Evolutionary conservation across 345 rosid genomes (phyloP).

Genomic region (Hypericum androsaemum): DNA sequence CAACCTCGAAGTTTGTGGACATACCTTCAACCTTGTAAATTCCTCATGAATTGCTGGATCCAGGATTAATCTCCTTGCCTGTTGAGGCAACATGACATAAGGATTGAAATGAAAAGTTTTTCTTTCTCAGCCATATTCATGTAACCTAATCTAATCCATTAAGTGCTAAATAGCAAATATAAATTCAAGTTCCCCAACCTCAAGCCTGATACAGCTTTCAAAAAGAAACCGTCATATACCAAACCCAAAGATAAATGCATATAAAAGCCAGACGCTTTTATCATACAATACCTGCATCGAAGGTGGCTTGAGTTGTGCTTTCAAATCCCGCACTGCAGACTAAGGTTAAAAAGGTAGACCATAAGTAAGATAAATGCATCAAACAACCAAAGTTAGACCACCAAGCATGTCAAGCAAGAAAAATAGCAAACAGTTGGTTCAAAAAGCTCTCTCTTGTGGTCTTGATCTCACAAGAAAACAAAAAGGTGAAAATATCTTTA

Average conservation of each 20-base stretch:
- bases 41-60: constrained; percentile 99
- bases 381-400: neutral
- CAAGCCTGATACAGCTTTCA: too few relatives aligned
- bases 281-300: constrained; percentile 73
- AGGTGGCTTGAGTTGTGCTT: constrained; percentile 90
- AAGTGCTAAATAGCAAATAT: too few relatives aligned
- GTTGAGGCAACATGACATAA: constrained; percentile 13
- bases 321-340: constrained; percentile 92
- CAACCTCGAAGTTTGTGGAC: constrained; percentile 14
- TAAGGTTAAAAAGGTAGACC: constrained; percentile 21
- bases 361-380: constrained; percentile 6
- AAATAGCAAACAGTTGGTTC: too few relatives aligned
- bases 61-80: constrained; percentile 86
- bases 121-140: too few relatives aligned
- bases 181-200: too few relatives aligned
- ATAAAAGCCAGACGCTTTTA: neutral
- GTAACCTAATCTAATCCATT: too few relatives aligned
- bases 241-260: constrained; percentile 1
- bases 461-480: too few relatives aligned
- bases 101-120: neutral
- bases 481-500: too few relatives aligned
- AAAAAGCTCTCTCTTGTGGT: too few relatives aligned
- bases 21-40: constrained; percentile 79
- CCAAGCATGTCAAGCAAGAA: too few relatives aligned
- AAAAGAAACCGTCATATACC: neutral